Percentiles rank a stretch among this genome's conserved stretches.
These are phyloP conservation scores for Calonectria henricotiae DNA, from an alignment of 2,329 filamentous ascomycete genomes.

Conservation along the genomic window DNA sequence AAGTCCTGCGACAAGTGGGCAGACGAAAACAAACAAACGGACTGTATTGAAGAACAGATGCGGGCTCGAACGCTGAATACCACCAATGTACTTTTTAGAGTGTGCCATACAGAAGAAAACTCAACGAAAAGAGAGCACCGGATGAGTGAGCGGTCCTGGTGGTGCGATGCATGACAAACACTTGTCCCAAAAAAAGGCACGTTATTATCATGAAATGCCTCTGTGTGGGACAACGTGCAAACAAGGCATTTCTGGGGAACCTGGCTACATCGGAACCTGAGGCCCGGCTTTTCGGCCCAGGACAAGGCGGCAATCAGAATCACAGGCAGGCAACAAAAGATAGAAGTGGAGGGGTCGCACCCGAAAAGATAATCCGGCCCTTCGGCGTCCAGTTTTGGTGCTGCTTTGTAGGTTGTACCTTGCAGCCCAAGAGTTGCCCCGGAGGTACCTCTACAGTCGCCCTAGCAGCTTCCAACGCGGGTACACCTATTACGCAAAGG, in stretches of 20 bases:
- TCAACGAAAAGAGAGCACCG: not conserved
- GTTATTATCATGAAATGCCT: conserved; percentile 9
- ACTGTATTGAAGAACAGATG: conserved; percentile 2
- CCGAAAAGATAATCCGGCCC: conserved; percentile 53
- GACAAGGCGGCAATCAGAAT: conserved; percentile 30
- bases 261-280: conserved; percentile 16
- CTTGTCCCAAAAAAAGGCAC: not conserved
- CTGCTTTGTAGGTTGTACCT: conserved; percentile 43
- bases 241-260: conserved; percentile 27
- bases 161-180: not conserved
- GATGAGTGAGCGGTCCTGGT: not conserved
- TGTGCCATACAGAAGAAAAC: not conserved
- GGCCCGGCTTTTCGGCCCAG: conserved; percentile 3
- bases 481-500: conserved; percentile 60
- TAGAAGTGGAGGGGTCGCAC: conserved; percentile 38
- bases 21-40: conserved; percentile 38
- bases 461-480: conserved; percentile 47
- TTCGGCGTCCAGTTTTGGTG: conserved; percentile 37
- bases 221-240: not conserved
- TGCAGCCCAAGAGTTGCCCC: conserved; percentile 43
- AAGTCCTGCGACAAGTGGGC: conserved; percentile 23
- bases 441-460: conserved; percentile 45
- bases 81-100: not conserved
- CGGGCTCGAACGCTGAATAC: not conserved
- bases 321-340: conserved; percentile 23